phyloP scores from a whole-genome alignment of 345 rosid genomes.

The Moricandia moricandioides region DNA sequence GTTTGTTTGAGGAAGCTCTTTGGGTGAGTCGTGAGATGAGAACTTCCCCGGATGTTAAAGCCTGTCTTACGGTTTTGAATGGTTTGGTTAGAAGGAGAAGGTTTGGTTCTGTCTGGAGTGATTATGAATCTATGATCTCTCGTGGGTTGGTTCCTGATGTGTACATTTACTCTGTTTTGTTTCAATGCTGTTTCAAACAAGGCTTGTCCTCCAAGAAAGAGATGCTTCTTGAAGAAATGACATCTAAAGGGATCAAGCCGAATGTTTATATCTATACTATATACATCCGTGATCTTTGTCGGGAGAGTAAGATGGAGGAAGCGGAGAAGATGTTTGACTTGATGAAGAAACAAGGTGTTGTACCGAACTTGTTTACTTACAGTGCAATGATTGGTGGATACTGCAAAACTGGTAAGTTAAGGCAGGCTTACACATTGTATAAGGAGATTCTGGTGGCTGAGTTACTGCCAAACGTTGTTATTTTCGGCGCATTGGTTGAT shows the following conservation, averaged over 20 bases:
- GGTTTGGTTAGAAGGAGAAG: slow-evolving; percentile 46
- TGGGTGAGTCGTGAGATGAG: slow-evolving; percentile 49
- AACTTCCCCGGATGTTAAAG: slow-evolving; percentile 44
- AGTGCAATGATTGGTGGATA: slow-evolving; percentile 55
- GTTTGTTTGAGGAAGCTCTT: slow-evolving; percentile 57
- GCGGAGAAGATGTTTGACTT: slow-evolving; percentile 44
- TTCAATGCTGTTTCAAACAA: slow-evolving; percentile 55
- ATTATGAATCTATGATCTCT: slow-evolving; percentile 43
- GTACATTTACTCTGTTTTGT: slow-evolving; percentile 55
- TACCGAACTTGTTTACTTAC: slow-evolving; percentile 55
- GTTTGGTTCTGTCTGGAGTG: slow-evolving; percentile 50
- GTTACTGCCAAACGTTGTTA: slow-evolving; percentile 52
- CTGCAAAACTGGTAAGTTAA: slow-evolving; percentile 45
- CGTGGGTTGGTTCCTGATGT: slow-evolving; percentile 56
- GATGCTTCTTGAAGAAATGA: slow-evolving; percentile 49
- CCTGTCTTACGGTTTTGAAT: slow-evolving; percentile 53
- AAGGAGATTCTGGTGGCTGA: slow-evolving; percentile 42
- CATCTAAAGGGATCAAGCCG: slow-evolving; percentile 43
- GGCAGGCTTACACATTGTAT: slow-evolving; percentile 46
- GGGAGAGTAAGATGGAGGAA: slow-evolving; percentile 41
- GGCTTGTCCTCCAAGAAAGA: slow-evolving; percentile 36
- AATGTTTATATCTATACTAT: slow-evolving; percentile 54
- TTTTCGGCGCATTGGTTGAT: slow-evolving; percentile 54
- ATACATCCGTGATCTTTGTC: slow-evolving; percentile 51
- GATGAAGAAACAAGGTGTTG: slow-evolving; percentile 44